Evolutionary conservation across 306 rosid genomes (phyloP).

Genomic region (Fagus sylvatica): DNA sequence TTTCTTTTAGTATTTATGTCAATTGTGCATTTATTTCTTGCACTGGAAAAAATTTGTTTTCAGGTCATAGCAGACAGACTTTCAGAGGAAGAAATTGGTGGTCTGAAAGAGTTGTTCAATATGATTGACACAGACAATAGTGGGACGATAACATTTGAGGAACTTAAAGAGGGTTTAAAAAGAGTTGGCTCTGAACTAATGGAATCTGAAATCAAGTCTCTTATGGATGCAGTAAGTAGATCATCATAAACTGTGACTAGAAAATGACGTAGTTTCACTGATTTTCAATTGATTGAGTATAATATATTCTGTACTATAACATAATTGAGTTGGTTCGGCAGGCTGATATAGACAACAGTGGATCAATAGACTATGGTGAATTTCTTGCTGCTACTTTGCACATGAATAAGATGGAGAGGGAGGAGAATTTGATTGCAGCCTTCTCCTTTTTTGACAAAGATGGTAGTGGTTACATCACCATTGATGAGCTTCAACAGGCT

Average conservation of each 20-base stretch:
- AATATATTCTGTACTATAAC: slow-evolving; percentile 1
- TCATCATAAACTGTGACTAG: slow-evolving; percentile 18
- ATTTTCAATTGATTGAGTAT: background rate
- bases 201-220: slow-evolving; percentile 85
- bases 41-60: slow-evolving; percentile 9
- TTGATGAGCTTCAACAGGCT: slow-evolving; percentile 86
- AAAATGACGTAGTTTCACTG: background rate
- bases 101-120: slow-evolving; percentile 79
- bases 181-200: slow-evolving; percentile 78
- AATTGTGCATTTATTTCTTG: background rate
- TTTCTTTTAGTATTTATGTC: slow-evolving; percentile 6
- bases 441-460: slow-evolving; percentile 87
- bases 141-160: slow-evolving; percentile 86
- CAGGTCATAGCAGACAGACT: slow-evolving; percentile 91
- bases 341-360: slow-evolving; percentile 91
- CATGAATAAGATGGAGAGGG: slow-evolving; percentile 87
- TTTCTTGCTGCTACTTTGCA: slow-evolving; percentile 91
- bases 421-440: slow-evolving; percentile 83
- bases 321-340: slow-evolving; percentile 23
- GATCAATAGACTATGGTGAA: slow-evolving; percentile 89
- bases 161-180: slow-evolving; percentile 74
- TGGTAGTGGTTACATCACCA: slow-evolving; percentile 82
- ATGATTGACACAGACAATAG: slow-evolving; percentile 86
- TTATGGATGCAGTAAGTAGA: slow-evolving; percentile 82
- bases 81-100: slow-evolving; percentile 95